Conservation (phyloP, 2,329 filamentous ascomycete species). For the Lachnellula willkommii region DNA sequence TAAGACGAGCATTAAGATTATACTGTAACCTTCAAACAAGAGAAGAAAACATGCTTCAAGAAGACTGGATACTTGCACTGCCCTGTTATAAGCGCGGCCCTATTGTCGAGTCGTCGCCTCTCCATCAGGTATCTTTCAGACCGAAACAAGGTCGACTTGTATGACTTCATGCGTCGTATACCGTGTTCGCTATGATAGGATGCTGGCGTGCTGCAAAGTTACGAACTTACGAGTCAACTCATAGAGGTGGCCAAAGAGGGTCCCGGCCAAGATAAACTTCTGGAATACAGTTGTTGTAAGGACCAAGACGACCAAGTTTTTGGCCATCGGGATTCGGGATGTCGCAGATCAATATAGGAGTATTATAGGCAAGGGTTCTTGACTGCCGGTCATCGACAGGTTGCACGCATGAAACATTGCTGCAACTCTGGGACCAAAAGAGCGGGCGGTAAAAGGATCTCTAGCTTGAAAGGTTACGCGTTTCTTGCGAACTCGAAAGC, state of each 20-base stretch:
- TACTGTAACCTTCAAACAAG: neutral
- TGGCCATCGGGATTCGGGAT: neutral
- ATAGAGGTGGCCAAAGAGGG: neutral
- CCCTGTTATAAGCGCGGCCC: conserved; percentile 17
- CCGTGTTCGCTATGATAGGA: conserved; percentile 13
- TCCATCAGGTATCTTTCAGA: conserved; percentile 7
- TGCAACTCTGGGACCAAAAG: neutral
- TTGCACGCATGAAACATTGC: conserved; percentile 2
- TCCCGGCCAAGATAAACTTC: neutral
- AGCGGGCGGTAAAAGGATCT: neutral
- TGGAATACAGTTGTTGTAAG: neutral
- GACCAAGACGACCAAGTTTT: neutral
- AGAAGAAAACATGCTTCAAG: neutral
- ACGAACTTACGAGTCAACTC: neutral
- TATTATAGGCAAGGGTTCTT: conserved; percentile 4
- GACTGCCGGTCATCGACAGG: conserved; percentile 3
- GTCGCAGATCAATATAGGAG: conserved; percentile 1
- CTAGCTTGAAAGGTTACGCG: neutral
- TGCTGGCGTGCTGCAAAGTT: conserved; percentile 1
- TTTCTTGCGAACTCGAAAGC: conserved; percentile 1
- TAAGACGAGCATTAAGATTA: neutral
- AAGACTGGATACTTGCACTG: conserved; percentile 11
- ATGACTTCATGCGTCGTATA: conserved; percentile 14
- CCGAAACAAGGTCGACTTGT: conserved; percentile 6
- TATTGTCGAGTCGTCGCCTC: conserved; percentile 15